Evolutionary conservation across 1,284 basidiomycete genomes (phyloP).

Genomic region (Marasmius tenuissimus): DNA sequence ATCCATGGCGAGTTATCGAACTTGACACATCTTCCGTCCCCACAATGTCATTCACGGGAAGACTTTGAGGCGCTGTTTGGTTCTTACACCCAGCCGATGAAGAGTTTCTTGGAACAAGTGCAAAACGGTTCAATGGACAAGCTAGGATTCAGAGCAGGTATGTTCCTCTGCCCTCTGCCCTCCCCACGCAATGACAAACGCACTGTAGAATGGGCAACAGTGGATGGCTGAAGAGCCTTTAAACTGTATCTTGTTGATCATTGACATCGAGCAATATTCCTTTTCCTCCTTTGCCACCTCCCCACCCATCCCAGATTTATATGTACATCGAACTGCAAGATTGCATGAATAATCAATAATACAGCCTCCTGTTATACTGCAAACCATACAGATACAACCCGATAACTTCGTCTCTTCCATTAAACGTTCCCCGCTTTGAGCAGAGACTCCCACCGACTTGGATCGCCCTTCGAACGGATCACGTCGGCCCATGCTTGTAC

Average conservation of each 20-base stretch:
- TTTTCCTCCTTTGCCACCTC: no score
- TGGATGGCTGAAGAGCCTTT: neutral
- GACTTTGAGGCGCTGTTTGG: neutral
- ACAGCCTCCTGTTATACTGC: neutral
- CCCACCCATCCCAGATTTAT: no score
- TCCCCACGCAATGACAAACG: neutral
- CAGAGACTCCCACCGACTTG: conserved; percentile 6
- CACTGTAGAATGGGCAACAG: neutral
- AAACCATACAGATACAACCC: neutral
- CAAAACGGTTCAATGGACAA: neutral
- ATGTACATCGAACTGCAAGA: no score
- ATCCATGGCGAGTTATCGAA: neutral
- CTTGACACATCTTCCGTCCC: neutral
- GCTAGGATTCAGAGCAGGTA: neutral
- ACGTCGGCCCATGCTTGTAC: conserved; percentile 8
- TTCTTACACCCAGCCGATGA: neutral
- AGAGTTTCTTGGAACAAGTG: neutral
- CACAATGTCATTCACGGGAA: neutral
- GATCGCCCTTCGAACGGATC: conserved; percentile 4
- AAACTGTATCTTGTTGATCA: neutral
- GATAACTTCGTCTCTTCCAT: neutral
- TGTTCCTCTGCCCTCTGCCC: neutral
- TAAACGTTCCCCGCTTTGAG: conserved; percentile 4
- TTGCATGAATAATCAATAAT: neutral
- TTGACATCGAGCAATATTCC: neutral